These are phyloP conservation scores for Schizosaccharomyces japonicus DNA, from an alignment of 805 yeast genomes.

Conservation along the genomic window DNA sequence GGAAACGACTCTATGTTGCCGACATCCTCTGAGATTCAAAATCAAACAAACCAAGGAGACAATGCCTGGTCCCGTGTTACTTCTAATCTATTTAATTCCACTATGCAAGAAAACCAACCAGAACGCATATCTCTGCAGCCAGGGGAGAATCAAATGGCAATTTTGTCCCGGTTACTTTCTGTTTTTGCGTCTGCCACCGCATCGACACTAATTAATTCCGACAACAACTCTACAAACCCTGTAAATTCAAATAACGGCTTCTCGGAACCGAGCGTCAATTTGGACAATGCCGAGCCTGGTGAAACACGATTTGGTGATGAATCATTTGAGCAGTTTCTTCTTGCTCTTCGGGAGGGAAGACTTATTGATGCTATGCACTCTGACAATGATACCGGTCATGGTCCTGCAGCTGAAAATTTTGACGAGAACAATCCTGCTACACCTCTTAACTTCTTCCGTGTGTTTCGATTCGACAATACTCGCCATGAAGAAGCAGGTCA, in stretches of 20 bases:
- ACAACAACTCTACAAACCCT: no score
- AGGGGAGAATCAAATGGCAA: slow-evolving; percentile 19
- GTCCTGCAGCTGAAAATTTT: neutral
- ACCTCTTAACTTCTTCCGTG: slow-evolving; percentile 16
- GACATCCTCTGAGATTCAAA: no score
- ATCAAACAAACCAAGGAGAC: no score
- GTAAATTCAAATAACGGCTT: no score
- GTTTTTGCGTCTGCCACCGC: slow-evolving; percentile 26
- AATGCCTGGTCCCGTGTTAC: no score
- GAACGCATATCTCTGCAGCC: no score
- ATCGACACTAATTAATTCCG: slow-evolving; percentile 18
- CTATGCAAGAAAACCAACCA: no score
- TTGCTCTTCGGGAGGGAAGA: neutral
- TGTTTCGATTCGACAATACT: slow-evolving; percentile 14
- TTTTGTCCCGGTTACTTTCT: slow-evolving; percentile 22
- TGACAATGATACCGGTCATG: neutral
- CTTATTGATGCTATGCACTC: neutral
- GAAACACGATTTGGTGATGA: slow-evolving; percentile 1
- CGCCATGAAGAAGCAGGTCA: slow-evolving; percentile 1
- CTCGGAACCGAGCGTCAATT: no score
- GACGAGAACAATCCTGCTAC: slow-evolving; percentile 6
- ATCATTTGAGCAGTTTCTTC: neutral
- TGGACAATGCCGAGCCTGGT: no score
- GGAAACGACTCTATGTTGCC: no score
- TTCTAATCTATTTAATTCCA: no score